phyloP scores from a whole-genome alignment of 2,329 filamentous ascomycete genomes.

The Colletotrichum somersetense region DNA sequence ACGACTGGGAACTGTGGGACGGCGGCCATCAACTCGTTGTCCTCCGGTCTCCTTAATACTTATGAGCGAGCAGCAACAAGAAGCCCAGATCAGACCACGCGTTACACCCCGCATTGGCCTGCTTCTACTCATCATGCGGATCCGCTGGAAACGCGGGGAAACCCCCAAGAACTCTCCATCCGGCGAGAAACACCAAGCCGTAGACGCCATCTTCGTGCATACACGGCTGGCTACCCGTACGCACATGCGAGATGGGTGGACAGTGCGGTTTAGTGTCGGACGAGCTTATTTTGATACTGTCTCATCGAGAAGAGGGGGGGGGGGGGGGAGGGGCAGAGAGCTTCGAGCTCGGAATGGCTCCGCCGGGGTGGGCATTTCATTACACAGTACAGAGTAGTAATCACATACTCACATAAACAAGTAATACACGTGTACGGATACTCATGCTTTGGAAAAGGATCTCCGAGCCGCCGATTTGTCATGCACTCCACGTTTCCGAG shows the following conservation, averaged over 20 bases:
- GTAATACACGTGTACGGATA: background rate
- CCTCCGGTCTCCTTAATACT: background rate
- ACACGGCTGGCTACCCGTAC: too few relatives aligned
- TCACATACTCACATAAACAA: too few relatives aligned
- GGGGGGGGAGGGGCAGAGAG: background rate
- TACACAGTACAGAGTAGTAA: too few relatives aligned
- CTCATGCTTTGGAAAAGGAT: conserved; percentile 10
- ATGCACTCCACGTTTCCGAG: conserved; percentile 32
- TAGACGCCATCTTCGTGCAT: background rate
- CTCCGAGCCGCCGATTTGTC: conserved; percentile 38
- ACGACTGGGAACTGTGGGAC: background rate
- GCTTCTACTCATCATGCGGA: background rate
- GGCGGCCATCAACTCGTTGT: background rate
- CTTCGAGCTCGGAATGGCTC: background rate
- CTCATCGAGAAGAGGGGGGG: background rate
- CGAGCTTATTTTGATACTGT: background rate
- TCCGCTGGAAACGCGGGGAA: conserved; percentile 4
- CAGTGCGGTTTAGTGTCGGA: background rate
- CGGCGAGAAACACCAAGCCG: background rate
- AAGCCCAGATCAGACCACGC: background rate
- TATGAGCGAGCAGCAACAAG: background rate
- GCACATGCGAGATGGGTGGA: background rate
- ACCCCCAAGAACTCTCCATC: background rate
- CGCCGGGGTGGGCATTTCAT: background rate
- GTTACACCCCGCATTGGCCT: conserved; percentile 9